Evolutionary conservation across 306 rosid species (phyloP).

Genomic region (Vachellia collinsii): DNA sequence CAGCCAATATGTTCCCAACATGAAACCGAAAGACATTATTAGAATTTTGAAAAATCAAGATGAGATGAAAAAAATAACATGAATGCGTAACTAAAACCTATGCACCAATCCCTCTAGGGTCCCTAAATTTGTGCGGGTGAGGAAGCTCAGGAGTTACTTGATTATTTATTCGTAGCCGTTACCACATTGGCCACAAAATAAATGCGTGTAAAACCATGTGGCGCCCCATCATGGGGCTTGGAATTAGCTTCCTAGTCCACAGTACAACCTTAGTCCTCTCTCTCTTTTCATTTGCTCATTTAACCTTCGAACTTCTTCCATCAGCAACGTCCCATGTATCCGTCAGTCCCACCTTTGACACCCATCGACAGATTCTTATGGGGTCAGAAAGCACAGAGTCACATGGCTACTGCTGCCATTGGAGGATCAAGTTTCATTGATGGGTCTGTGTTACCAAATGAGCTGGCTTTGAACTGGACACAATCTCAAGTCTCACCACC

Average conservation of each 20-base stretch:
- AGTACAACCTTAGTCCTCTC: constrained; percentile 28
- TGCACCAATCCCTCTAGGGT: constrained; percentile 68
- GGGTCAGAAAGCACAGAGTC: constrained; percentile 41
- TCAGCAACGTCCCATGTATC: constrained; percentile 10
- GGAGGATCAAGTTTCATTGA: constrained; percentile 34
- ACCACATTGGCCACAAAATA: constrained; percentile 37
- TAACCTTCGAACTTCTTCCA: neutral
- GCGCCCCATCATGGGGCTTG: constrained; percentile 49
- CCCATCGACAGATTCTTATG: constrained; percentile 76
- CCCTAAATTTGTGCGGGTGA: constrained; percentile 43
- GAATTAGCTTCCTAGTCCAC: constrained; percentile 42
- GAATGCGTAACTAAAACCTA: constrained; percentile 33
- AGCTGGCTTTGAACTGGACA: constrained; percentile 42
- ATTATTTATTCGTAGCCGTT: constrained; percentile 46
- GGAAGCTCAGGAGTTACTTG: constrained; percentile 74
- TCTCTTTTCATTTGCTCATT: neutral
- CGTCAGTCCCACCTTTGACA: constrained; percentile 55
- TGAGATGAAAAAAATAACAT: constrained; percentile 20
- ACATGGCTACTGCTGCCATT: constrained; percentile 8
- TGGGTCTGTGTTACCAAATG: constrained; percentile 27
- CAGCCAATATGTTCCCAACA: neutral
- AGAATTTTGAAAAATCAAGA: neutral
- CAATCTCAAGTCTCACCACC: constrained; percentile 24
- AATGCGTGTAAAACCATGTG: constrained; percentile 46
- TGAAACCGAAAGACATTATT: neutral